Evolutionary conservation across 495 filamentous ascomycete genomes (phyloP).

Genomic region (Hypoxylon fragiforme): DNA sequence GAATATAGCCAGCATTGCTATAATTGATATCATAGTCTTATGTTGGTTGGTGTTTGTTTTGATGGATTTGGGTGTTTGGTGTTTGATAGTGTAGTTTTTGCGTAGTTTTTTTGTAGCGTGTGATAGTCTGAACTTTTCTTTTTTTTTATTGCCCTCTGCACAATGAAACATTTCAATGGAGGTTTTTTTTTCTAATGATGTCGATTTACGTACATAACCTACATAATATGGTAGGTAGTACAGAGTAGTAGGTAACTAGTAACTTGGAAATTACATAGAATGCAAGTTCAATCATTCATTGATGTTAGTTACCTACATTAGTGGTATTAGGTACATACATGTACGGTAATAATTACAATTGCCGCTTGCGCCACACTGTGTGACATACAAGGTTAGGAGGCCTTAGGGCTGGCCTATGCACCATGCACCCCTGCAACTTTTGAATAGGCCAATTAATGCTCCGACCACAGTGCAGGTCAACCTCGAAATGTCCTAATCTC

Average conservation of each 20-base stretch:
- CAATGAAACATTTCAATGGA: conserved; percentile 21
- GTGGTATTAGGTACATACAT: not conserved
- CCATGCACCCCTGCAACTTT: not conserved
- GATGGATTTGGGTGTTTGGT: not conserved
- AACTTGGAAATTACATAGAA: too few species aligned
- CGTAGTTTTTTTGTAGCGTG: conserved; percentile 1
- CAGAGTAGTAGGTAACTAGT: too few species aligned
- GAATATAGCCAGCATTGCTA: not conserved
- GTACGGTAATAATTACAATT: too few species aligned
- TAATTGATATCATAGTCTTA: too few species aligned
- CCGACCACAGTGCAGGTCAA: conserved; percentile 28
- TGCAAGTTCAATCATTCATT: too few species aligned
- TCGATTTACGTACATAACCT: too few species aligned
- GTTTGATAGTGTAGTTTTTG: not conserved
- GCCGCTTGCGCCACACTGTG: conserved; percentile 16
- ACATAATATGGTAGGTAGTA: too few species aligned
- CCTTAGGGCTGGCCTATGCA: conserved; percentile 9
- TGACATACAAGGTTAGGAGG: conserved; percentile 8
- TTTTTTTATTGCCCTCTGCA: conserved; percentile 28
- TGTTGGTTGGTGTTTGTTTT: not conserved
- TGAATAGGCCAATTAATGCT: conserved; percentile 23
- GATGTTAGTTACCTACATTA: not conserved
- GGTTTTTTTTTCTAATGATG: too few species aligned
- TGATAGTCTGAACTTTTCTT: too few species aligned
- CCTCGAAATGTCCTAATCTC: conserved; percentile 1